Conservation (phyloP, 371 early-diverging fungal species). For the Mortierella sp. region DNA sequence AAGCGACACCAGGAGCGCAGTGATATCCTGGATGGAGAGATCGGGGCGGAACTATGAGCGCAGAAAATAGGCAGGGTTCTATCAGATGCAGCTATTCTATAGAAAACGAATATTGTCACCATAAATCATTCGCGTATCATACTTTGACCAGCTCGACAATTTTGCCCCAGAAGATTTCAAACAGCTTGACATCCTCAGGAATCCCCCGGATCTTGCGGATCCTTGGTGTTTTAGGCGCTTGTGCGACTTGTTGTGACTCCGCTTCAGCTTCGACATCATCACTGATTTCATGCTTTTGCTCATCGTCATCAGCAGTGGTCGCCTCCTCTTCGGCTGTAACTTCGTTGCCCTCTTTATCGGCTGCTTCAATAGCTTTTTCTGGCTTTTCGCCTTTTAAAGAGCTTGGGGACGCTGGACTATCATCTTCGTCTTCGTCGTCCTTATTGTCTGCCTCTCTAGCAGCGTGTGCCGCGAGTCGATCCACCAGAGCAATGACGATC, state of each 20-base stretch:
- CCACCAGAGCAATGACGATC: constrained; percentile 93
- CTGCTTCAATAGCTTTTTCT: too few relatives aligned
- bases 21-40: constrained; percentile 88
- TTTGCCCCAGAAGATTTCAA: constrained; percentile 95
- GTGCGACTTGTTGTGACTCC: constrained; percentile 42
- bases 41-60: constrained; percentile 86
- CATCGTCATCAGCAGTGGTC: too few relatives aligned
- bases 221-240: constrained; percentile 37
- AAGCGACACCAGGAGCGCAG: constrained; percentile 87
- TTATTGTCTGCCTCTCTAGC: constrained; percentile 69
- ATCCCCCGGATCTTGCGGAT: constrained; percentile 71
- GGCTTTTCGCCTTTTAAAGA: too few relatives aligned
- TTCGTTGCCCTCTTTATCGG: constrained; percentile 17
- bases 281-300: too few relatives aligned
- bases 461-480: constrained; percentile 89
- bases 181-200: constrained; percentile 86
- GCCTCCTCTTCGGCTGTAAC: constrained; percentile 16
- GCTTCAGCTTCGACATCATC: too few relatives aligned
- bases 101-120: too few relatives aligned
- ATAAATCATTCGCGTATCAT: constrained; percentile 5
- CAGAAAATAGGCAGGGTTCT: too few relatives aligned
- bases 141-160: constrained; percentile 91
- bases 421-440: constrained; percentile 50
- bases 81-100: too few relatives aligned
- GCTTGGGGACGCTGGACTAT: constrained; percentile 52